Evolutionary conservation across 2,329 filamentous ascomycete species (phyloP).

Genomic region (Westerdykella sp.): DNA sequence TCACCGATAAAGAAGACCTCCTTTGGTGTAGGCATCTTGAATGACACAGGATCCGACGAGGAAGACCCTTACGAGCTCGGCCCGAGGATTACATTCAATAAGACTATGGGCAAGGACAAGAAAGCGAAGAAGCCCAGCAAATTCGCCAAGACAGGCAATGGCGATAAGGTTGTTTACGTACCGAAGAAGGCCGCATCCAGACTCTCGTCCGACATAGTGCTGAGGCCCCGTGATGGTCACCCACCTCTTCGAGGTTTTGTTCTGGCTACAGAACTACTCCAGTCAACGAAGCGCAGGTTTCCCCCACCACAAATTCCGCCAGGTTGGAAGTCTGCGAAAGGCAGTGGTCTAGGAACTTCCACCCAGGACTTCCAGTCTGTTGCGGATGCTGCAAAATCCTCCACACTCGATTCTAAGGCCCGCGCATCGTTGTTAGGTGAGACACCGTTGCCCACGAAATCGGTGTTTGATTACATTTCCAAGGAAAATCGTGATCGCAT

Average conservation of each 20-base stretch:
- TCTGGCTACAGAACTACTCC: slow-evolving; percentile 51
- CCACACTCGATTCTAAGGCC: slow-evolving; percentile 66
- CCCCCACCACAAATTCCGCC: slow-evolving; percentile 61
- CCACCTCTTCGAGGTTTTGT: slow-evolving; percentile 75
- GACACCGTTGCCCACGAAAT: slow-evolving; percentile 76
- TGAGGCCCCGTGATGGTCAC: slow-evolving; percentile 77
- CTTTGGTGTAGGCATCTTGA: slow-evolving; percentile 82
- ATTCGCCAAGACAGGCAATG: slow-evolving; percentile 57
- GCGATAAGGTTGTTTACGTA: slow-evolving; percentile 66
- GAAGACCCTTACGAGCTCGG: slow-evolving; percentile 92
- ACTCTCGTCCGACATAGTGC: slow-evolving; percentile 41
- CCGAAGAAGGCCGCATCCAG: slow-evolving; percentile 55
- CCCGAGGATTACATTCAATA: slow-evolving; percentile 82
- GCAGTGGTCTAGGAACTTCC: slow-evolving; percentile 19
- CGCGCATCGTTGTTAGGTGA: slow-evolving; percentile 79
- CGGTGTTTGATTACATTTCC: slow-evolving; percentile 88
- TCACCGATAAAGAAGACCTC: slow-evolving; percentile 57
- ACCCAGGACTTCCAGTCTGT: slow-evolving; percentile 53
- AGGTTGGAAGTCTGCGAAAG: slow-evolving; percentile 63
- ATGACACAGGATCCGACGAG: slow-evolving; percentile 90
- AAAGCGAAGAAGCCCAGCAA: slow-evolving; percentile 55
- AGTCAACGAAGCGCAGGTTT: slow-evolving; percentile 45
- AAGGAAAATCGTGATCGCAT: slow-evolving; percentile 70
- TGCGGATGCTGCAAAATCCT: slow-evolving; percentile 70
- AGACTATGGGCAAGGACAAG: slow-evolving; percentile 72